Percentiles rank a stretch among this genome's conserved stretches.
Evolutionary conservation across 495 filamentous ascomycete species (phyloP).

Genomic region (Friedmanniomyces endolithicus): DNA sequence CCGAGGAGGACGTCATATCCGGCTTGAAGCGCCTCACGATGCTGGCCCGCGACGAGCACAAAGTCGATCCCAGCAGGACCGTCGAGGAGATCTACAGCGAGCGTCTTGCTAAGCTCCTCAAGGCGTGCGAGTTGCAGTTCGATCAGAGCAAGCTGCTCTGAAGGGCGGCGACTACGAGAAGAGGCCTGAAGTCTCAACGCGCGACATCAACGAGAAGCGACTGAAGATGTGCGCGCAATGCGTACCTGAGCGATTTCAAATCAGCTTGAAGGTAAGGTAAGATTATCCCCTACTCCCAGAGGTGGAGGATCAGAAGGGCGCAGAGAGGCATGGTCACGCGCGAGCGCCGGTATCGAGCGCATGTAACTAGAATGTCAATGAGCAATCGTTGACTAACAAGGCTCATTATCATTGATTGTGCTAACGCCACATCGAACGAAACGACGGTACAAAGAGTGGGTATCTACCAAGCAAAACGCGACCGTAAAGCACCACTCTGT

Average conservation of each 20-base stretch:
- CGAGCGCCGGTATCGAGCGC: too few species aligned
- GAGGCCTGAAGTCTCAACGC: too few species aligned
- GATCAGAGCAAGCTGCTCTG: neutral
- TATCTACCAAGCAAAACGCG: neutral
- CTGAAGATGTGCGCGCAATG: too few species aligned
- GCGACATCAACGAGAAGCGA: too few species aligned
- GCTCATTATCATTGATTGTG: neutral
- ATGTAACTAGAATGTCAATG: too few species aligned
- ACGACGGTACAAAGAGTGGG: neutral
- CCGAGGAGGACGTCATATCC: slow-evolving; percentile 15
- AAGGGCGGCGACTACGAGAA: neutral
- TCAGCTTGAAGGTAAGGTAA: too few species aligned
- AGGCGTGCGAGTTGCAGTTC: slow-evolving; percentile 8
- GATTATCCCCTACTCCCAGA: neutral
- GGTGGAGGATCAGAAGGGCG: neutral
- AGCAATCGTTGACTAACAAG: too few species aligned
- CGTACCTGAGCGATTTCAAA: too few species aligned
- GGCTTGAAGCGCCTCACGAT: slow-evolving; percentile 17
- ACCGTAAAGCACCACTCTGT: too few species aligned
- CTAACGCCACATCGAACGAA: neutral
- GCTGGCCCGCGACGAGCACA: slow-evolving; percentile 19
- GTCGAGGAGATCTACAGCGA: slow-evolving; percentile 13
- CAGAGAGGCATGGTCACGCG: too few species aligned
- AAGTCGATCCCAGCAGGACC: slow-evolving; percentile 9
- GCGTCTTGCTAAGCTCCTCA: slow-evolving; percentile 7